phyloP scores from a whole-genome alignment of 345 rosid species.

The Syzygium jambos region DNA sequence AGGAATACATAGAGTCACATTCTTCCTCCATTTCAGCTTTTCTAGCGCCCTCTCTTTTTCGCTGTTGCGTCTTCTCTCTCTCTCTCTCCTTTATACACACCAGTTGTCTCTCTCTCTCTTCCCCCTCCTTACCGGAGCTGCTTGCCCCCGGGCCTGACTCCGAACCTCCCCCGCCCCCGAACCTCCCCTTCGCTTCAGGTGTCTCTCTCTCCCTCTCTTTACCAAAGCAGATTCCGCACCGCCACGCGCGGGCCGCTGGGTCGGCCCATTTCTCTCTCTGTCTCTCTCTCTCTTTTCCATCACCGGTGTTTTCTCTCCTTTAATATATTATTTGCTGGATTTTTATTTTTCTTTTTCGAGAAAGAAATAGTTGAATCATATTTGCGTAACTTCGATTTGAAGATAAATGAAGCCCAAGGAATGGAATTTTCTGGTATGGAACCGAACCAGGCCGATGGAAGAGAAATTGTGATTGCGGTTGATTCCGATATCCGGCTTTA shows the following conservation, averaged over 20 bases:
- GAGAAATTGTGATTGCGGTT: background rate
- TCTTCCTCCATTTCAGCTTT: conserved; percentile 17
- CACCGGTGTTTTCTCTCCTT: background rate
- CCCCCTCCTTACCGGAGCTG: background rate
- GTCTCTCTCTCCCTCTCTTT: background rate
- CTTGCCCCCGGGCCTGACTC: background rate
- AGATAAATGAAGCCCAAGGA: background rate
- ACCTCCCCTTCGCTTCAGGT: background rate
- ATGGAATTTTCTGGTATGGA: too few relatives aligned
- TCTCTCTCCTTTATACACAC: conserved; percentile 5
- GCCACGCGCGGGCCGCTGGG: background rate
- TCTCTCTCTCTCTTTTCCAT: too few relatives aligned
- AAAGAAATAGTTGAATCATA: background rate
- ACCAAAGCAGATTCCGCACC: background rate
- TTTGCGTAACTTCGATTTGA: background rate
- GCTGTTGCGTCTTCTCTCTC: background rate
- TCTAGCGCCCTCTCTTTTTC: background rate
- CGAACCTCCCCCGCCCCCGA: background rate
- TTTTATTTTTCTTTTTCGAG: background rate
- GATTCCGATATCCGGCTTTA: background rate
- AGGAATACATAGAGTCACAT: conserved; percentile 19
- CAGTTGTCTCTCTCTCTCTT: background rate
- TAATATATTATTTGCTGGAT: background rate
- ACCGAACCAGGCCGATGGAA: too few relatives aligned
- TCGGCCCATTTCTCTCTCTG: background rate